Base-by-base conservation (phyloP, 352 stramenopile species). In the Pythium pyrilobum region DNA sequence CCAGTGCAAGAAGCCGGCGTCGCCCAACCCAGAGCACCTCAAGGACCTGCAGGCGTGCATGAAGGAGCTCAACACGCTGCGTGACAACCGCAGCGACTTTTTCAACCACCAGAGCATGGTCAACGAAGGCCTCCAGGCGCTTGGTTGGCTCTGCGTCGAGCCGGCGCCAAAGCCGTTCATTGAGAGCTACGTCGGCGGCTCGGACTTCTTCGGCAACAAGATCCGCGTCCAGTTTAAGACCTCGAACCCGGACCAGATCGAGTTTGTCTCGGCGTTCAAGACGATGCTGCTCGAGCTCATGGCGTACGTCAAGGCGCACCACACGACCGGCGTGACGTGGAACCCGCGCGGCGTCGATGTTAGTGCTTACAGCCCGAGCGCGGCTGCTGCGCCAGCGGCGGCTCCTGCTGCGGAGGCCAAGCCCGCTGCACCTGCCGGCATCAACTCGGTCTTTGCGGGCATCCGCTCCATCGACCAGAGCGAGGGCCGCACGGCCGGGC, bases 181-280 rank as follows among this genome's bases (percentile, higher is more conserved):
- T 49, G 96, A 98, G 60, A 96, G 91, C 59, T 97, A 95, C 57
- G 76, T 98, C 52, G 96, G 89, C 37, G 92, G 86, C 40, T 92
- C 82, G 36, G 95, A 98, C 65, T 98, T 98, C 72, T 98, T 95
- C 91, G 90, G 90, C 40, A 99, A 99, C 77, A 97, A 98, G 67
- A 97, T 99, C 69, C 80, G 96, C 45, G 96, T 98, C 68, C 85
- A 98, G 66, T 98, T 89, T 77, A 98, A 98, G 62, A 96, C 93
- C 29, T 85, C 88, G 49, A 84, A 93, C 34, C 73, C 87, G 4
- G 77, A 92, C 36, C 94, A 98, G 41, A 82, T 98, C 47, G 81
- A 78, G 20, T 99, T 98, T 61, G 97, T 97, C 50, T 82, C 97
- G 71, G 71, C 75, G 9, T 93, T 98, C 57, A 98, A 98, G 72